Percentiles rank a stretch among this genome's conserved stretches.
These are phyloP conservation scores for Trifolium pratense DNA, from an alignment of 306 rosid genomes.

Conservation along the genomic window DNA sequence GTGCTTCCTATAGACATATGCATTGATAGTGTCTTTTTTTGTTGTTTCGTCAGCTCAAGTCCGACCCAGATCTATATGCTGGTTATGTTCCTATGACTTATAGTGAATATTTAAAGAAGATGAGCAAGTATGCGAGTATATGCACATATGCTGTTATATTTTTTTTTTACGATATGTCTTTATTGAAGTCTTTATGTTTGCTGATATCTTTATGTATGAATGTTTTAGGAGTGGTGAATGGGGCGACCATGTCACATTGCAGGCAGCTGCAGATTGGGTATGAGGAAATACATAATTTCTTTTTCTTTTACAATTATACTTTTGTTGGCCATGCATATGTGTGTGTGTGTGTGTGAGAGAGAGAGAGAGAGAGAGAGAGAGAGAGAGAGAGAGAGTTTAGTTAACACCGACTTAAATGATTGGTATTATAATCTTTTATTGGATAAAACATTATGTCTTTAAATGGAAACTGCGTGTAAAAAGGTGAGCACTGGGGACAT, in stretches of 20 bases:
- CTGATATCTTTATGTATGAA: constrained; percentile 42
- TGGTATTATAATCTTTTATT: constrained; percentile 16
- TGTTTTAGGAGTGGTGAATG: constrained; percentile 92
- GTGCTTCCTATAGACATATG: constrained; percentile 19
- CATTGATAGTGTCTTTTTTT: constrained; percentile 32
- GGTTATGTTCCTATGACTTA: constrained; percentile 92
- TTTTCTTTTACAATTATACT: constrained; percentile 35
- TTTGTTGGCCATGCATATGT: background rate
- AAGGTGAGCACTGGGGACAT: background rate
- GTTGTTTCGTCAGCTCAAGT: constrained; percentile 62
- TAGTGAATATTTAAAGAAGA: constrained; percentile 77
- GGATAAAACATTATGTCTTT: background rate
- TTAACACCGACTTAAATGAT: constrained; percentile 14
- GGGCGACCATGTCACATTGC: constrained; percentile 98
- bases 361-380: too few relatives aligned
- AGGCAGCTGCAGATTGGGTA: constrained; percentile 99
- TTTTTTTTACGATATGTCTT: constrained; percentile 14
- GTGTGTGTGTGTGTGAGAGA: too few relatives aligned
- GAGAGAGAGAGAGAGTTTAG: background rate
- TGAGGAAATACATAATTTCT: constrained; percentile 16
- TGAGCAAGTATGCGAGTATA: constrained; percentile 80
- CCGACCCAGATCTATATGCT: constrained; percentile 57
- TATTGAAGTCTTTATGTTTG: constrained; percentile 24
- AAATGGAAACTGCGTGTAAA: constrained; percentile 15
- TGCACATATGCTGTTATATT: constrained; percentile 34